A percentile compares a stretch with the other conserved stretches of the same genome.
Conservation (phyloP, 352 stramenopile species). For the Phytophthora palmivora region DNA sequence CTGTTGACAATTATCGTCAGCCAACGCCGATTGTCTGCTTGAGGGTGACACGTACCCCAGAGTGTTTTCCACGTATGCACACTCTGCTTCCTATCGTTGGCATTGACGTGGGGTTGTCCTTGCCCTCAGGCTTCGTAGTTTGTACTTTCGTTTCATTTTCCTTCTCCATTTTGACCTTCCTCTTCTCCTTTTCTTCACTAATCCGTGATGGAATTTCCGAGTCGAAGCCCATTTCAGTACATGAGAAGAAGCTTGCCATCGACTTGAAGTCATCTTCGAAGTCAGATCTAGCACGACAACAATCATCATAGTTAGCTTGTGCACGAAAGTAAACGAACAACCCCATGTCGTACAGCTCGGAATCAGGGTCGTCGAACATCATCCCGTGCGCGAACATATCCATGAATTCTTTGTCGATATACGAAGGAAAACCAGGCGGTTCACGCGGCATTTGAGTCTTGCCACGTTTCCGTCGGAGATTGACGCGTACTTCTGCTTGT, state of each 20-base stretch:
- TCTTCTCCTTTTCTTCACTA: constrained; percentile 6
- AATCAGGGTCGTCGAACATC: constrained; percentile 22
- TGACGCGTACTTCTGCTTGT: constrained; percentile 16
- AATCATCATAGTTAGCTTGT: not conserved
- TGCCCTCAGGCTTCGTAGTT: not conserved
- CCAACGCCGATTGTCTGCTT: not conserved
- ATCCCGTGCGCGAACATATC: constrained; percentile 34
- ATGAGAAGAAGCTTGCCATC: constrained; percentile 51
- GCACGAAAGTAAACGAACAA: not conserved
- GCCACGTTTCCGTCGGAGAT: constrained; percentile 23
- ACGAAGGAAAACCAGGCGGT: constrained; percentile 18
- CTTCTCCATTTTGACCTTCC: not conserved
- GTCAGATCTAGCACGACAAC: constrained; percentile 20
- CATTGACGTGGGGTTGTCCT: not conserved
- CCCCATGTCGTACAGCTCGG: constrained; percentile 1
- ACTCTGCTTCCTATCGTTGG: constrained; percentile 42
- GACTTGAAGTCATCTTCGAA: constrained; percentile 57
- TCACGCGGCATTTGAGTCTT: not conserved
- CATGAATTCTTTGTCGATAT: constrained; percentile 33
- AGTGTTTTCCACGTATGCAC: constrained; percentile 44
- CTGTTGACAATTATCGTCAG: constrained; percentile 22
- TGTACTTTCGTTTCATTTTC: constrained; percentile 1
- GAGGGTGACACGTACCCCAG: constrained; percentile 36
- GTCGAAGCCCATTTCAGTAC: constrained; percentile 16
- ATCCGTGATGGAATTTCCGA: constrained; percentile 16